These are phyloP conservation scores for Scenedesmus sp. DNA, from an alignment of 163 green algal genomes.

Conservation along the genomic window DNA sequence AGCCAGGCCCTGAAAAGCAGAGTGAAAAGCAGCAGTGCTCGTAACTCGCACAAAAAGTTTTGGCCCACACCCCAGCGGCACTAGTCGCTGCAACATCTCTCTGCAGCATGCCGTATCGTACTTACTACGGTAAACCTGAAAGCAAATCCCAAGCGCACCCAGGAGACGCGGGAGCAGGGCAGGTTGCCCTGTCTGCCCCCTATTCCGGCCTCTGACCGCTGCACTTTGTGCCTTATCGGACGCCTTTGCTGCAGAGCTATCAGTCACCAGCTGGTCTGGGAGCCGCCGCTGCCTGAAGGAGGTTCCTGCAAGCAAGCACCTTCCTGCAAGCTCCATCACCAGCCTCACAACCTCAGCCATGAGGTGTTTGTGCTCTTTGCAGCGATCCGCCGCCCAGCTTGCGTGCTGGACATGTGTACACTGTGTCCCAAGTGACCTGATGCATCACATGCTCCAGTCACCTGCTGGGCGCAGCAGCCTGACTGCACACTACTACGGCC, in stretches of 20 bases:
- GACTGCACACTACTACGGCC: neutral
- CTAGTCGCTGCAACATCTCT: neutral
- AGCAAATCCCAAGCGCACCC: neutral
- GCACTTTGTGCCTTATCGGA: neutral
- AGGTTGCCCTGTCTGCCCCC: constrained; percentile 53
- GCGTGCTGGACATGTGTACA: constrained; percentile 39
- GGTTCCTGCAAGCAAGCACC: no score
- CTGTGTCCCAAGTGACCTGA: constrained; percentile 31
- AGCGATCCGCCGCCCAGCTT: neutral
- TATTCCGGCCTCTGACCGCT: constrained; percentile 49
- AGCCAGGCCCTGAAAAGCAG: neutral
- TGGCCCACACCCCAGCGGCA: constrained; percentile 10
- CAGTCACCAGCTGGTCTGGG: neutral
- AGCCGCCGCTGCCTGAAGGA: neutral
- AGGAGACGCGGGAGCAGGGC: constrained; percentile 47
- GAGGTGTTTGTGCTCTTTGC: constrained; percentile 45
- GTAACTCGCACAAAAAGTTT: neutral
- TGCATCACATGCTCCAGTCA: constrained; percentile 35
- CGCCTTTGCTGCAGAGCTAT: constrained; percentile 14
- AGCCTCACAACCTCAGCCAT: constrained; percentile 36
- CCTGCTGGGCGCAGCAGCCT: neutral
- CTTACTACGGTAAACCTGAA: no score
- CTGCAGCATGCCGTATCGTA: neutral
- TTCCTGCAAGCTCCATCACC: neutral
- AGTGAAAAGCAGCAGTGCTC: neutral